Evolutionary conservation across 2,329 filamentous ascomycete genomes (phyloP).

Genomic region (Calonectria ilicicola): DNA sequence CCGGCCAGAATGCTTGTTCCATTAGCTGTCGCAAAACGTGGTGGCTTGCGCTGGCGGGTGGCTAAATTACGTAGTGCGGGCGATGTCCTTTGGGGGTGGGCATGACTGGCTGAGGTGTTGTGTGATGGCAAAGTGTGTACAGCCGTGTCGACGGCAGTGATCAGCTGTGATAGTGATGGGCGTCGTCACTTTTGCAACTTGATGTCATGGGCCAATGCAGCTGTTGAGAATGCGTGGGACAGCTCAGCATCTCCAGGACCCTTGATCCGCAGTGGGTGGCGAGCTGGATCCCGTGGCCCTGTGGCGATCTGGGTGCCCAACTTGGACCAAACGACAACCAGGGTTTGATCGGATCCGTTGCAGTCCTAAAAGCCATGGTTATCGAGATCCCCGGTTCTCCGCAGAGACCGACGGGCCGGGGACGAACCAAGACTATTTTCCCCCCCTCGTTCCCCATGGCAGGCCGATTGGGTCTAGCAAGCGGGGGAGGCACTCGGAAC

Average conservation of each 20-base stretch:
- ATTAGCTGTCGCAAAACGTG: constrained; percentile 5
- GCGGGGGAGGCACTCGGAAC: no score
- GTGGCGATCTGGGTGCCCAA: constrained; percentile 4
- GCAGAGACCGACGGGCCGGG: neutral
- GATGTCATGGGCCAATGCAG: neutral
- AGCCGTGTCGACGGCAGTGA: neutral
- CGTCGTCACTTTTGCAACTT: neutral
- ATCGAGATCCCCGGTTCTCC: constrained; percentile 1
- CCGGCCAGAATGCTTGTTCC: neutral
- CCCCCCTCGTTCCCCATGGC: neutral
- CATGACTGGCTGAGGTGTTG: constrained; percentile 1
- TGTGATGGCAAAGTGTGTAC: neutral
- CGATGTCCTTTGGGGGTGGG: neutral
- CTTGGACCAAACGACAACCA: neutral
- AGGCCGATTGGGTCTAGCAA: neutral
- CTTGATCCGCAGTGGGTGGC: constrained; percentile 5
- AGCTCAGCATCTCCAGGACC: neutral
- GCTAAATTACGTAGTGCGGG: constrained; percentile 4
- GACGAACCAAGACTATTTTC: neutral
- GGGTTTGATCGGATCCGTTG: neutral
- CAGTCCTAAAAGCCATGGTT: neutral
- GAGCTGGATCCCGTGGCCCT: neutral
- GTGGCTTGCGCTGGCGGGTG: constrained; percentile 4
- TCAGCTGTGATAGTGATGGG: neutral
- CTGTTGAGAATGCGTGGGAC: neutral